Percentiles rank a stretch among this genome's conserved stretches.
Evolutionary conservation across 768 basidiomycete genomes (phyloP).

Genomic region (Mycena belliarum): DNA sequence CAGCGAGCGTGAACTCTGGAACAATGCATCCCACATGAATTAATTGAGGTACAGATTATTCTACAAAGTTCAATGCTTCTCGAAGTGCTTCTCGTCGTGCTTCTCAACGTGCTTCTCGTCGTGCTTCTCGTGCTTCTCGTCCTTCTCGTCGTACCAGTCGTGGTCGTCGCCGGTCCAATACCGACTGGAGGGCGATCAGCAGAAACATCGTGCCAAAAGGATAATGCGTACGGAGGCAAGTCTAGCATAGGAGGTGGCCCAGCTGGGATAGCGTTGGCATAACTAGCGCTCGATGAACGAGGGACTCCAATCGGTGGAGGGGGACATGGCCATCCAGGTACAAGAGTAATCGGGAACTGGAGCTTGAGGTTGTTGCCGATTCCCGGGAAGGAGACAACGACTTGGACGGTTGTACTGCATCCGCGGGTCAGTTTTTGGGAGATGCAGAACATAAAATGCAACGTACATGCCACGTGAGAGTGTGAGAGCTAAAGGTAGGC

Average conservation of each 20-base stretch:
- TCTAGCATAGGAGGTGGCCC: conserved; percentile 18
- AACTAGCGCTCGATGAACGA: not conserved
- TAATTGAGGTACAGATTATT: too few species aligned
- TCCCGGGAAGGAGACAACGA: conserved; percentile 17
- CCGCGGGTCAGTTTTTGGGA: not conserved
- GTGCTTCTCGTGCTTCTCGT: too few species aligned
- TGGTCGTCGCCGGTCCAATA: conserved; percentile 19
- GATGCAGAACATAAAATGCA: not conserved
- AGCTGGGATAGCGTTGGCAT: conserved; percentile 3
- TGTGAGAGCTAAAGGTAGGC: conserved; percentile 17
- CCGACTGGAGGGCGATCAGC: not conserved
- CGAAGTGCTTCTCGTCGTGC: too few species aligned
- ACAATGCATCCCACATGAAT: too few species aligned
- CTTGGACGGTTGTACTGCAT: conserved; percentile 9
- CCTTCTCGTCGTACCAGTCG: conserved; percentile 16
- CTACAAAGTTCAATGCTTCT: too few species aligned
- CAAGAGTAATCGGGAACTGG: conserved; percentile 14
- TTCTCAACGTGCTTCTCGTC: too few species aligned
- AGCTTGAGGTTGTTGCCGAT: conserved; percentile 18
- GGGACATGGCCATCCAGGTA: conserved; percentile 9
- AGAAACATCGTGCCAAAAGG: not conserved
- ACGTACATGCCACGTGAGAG: conserved; percentile 18
- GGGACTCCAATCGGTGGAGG: conserved; percentile 1
- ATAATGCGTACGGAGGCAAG: conserved; percentile 8
- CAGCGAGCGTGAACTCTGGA: too few species aligned